Evolutionary conservation across 2,329 filamentous ascomycete species (phyloP), one percentile per base, ranked within the genome.

Genomic region (Phaeosphaeria sp.): DNA sequence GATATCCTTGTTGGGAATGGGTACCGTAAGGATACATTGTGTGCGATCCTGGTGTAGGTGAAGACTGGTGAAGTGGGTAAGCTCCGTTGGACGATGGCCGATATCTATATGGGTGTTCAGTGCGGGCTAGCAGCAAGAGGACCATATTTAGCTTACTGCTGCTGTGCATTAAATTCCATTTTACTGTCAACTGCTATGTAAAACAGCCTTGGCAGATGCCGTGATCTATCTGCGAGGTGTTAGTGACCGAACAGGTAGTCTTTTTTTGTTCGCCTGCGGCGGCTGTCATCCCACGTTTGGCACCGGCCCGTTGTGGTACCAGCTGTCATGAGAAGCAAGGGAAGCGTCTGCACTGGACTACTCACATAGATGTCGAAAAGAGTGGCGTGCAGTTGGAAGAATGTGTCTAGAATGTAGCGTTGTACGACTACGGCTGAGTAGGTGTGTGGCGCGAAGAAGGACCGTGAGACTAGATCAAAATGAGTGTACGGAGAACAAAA

Each of bases 81-180:
- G 71, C 68, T 71, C 68, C 69, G 72, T 74, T 73, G 68, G 74
- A 71, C 50, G 75, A 70, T 54, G 71, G 68, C 21, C 66, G 69
- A 60, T 74, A 77, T 72, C 76, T 77, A 68, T 70, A 72, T 56
- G 60, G 22, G 41, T 39, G 39, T 62, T 77, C 56, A 76, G 72
- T 56, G 49, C 54, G 46, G 41, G 22, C 33, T 27, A 46, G 20
- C 44, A 21, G 48, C 6, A 20, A 41, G 20, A 50, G 46, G 33
- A 49, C 22, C 11, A 47, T 46, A 44, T 41, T 47, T 46, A 52
- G 59, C 77, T 71, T 72, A 78, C 77, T 78, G 77, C 49, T 74
- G 73, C 63, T 72, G 58, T 63, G 76, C 72, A 77, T 78, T 77
- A 72, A 76, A 78, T 73, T 78, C 77, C 77, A 79, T 79, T 64